Base-by-base conservation (phyloP, 768 basidiomycete genomes). In the Leccinellum rugosiceps region DNA sequence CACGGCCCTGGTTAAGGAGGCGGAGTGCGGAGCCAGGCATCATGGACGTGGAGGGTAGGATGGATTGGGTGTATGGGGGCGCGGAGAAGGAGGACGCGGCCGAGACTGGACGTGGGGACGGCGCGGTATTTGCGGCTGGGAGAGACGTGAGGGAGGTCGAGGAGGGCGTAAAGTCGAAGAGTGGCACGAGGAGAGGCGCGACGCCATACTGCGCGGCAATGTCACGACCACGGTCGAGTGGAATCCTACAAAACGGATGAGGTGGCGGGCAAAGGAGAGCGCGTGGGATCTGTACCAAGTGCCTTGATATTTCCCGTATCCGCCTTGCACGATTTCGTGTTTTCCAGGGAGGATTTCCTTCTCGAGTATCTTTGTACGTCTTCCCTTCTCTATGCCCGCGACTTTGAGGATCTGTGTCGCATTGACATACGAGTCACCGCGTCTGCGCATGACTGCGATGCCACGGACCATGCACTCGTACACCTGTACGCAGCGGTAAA, bases 381-480 rank as follows among this genome's bases (percentile, higher is more conserved):
- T 84, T 1, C 94, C 94, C 74, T 99, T 99, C 77, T 96, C 94
- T 59, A 98, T 90, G 43, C 97, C 97, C 6, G 96, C 95, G 38
- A 99, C 96, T 75, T 99, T 99, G 64, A 99, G 85, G 60, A 99
- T 98, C 74, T 99, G 97, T 3, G 97, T 98, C 65, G 97, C 97
- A 78, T 99, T 99, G 62, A 99, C 91, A 72, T 83, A 98, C 66
- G 92, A 94, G 75, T 98, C 97, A 52, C 85, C 85, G 66, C 94
- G 86, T 69, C 97, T 80, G 52, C 96, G 86, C 97, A 99, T 99
- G 64, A 99, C 96, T 1, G 96, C 96, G 69, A 98, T 98, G 38
- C 95, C 95, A 67, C 96, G 83, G 63, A 97, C 89, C 93, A 98
- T 97, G 68, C 94, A 96, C 75, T 98, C 95, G 74, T 94, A 96